Evolutionary conservation across 225 moss, liverwort and hornwort species (phyloP).

Genomic region (Sphagnum contortum): DNA sequence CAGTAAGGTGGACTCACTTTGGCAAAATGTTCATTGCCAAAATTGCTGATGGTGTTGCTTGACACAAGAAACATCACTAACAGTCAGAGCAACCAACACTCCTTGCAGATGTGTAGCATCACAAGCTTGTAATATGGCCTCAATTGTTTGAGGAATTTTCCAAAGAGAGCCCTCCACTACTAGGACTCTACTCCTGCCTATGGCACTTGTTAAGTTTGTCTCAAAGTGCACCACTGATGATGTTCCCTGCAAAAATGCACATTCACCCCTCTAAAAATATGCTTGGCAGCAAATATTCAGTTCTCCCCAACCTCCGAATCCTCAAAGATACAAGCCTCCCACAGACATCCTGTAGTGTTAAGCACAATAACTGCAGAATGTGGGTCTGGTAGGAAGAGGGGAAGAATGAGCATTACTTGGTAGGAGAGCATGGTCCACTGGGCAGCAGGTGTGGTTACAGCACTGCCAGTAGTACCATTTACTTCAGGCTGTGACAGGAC

Average conservation of each 20-base stretch:
- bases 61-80: conserved; percentile 80
- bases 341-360: no score
- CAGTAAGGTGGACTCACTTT: conserved; percentile 1
- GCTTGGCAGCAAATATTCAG: background rate
- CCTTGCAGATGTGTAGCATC: conserved; percentile 58
- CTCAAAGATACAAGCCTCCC: background rate
- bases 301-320: background rate
- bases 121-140: conserved; percentile 73
- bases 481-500: conserved; percentile 71
- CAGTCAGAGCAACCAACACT: conserved; percentile 78
- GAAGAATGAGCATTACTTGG: conserved; percentile 33
- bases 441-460: conserved; percentile 87
- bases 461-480: conserved; percentile 88
- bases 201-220: conserved; percentile 48
- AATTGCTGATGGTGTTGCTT: conserved; percentile 71
- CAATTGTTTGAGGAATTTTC: conserved; percentile 80
- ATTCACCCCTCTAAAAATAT: background rate
- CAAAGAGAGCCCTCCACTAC: conserved; percentile 95
- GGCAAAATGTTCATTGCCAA: no score
- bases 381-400: no score
- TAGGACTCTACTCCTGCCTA: conserved; percentile 58
- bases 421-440: conserved; percentile 98
- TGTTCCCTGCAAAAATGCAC: conserved; percentile 55
- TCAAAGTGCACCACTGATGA: conserved; percentile 73
- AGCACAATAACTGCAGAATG: no score